Evolutionary conservation across 2,329 filamentous ascomycete species (phyloP).

Genomic region (Trichophyton simii): DNA sequence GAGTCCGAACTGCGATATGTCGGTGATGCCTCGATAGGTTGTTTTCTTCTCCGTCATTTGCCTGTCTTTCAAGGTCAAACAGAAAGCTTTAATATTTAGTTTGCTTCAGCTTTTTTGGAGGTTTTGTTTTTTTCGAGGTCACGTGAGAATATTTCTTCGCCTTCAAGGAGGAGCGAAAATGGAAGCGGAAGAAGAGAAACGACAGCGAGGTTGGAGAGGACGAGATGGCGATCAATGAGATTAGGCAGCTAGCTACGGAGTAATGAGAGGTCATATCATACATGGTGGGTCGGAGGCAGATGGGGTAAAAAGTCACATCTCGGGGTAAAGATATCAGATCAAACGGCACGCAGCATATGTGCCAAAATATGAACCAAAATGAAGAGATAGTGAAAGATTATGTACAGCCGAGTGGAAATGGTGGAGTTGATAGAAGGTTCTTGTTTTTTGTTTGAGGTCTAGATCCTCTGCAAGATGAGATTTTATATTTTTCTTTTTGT

Average conservation of each 20-base stretch:
- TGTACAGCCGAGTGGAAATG: not conserved
- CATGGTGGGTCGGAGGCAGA: not conserved
- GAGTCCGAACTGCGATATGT: not conserved
- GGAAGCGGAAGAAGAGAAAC: not conserved
- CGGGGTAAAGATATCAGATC: not conserved
- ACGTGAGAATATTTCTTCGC: not conserved
- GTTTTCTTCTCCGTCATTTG: not conserved
- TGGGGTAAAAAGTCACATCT: not conserved
- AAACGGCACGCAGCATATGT: not conserved
- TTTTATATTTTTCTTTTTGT: not conserved
- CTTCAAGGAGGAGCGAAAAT: not conserved
- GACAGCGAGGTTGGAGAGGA: not conserved
- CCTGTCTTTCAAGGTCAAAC: not conserved
- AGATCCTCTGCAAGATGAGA: not conserved
- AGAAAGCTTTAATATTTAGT: not conserved
- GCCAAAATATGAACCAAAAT: not conserved
- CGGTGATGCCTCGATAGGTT: not conserved
- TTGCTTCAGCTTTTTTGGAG: not conserved
- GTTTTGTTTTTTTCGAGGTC: not conserved
- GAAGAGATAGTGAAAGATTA: not conserved
- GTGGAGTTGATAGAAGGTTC: not conserved
- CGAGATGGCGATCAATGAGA: not conserved
- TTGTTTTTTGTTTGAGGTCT: not conserved
- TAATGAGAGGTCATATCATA: not conserved
- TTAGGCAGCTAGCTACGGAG: not conserved